Evolutionary conservation across 164 flowering plant species (phyloP), one percentile per base, ranked within the genome.

Genomic region (Nelumbo lutea): DNA sequence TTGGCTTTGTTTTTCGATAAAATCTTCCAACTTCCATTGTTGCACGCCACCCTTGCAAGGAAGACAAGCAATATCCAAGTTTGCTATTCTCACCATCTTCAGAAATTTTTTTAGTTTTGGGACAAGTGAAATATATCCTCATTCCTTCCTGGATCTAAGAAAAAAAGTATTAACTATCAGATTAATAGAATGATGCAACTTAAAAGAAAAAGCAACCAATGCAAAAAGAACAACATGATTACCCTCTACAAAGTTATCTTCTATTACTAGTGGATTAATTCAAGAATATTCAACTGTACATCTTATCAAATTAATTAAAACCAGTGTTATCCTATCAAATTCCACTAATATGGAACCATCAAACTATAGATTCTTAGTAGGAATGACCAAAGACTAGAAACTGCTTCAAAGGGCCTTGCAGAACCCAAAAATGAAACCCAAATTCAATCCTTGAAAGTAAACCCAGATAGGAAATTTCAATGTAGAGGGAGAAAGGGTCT

Each of bases 11-110:
- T 27, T 27, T 27, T 27, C 27, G 27, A 27, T 27, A 27, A 27
- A 27, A 27, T 27, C 27, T 27, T 27, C 27, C 27, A 27, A 27
- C 95, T 86, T 89, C 95, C 95, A 89, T 89, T 48, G 85, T 80
- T 11, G 92, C 83, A 64, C 95, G 87, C 95, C 95, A 89, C 45
- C 95, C 95, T 83, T 89, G 95, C 95, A 89, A 87, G 2, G 90
- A 89, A 6, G 92, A 87, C 64, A 89, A 75, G n/a, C 95, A 91
- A 76, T 72, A 89, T 65, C 78, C 80, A 71, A 89, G 69, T 66
- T 71, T 82, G 42, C 64, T 76, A 75, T 83, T 85, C 58, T 81
- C 89, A 41, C 92, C 95, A 75, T 89, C 95, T 75, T 87, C 92
- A 9, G 95, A 87, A 41, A 79, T 79, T 69, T 89, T 89, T 43